Percentiles rank a stretch among this genome's conserved stretches.
These are phyloP conservation scores for Aspergillus pseudotamarii DNA, from an alignment of 2,329 filamentous ascomycete species.

Conservation along the genomic window DNA sequence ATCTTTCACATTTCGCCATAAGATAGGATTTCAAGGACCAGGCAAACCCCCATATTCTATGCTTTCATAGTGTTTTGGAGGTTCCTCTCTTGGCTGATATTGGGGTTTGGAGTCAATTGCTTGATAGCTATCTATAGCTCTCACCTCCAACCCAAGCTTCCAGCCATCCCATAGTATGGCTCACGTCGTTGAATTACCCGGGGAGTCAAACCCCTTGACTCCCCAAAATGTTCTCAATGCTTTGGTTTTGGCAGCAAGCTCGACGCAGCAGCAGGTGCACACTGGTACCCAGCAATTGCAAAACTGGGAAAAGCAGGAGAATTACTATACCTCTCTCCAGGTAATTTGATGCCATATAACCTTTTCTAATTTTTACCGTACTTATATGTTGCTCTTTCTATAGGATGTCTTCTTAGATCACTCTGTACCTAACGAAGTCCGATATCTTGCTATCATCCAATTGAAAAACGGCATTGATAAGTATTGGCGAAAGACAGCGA, in stretches of 20 bases:
- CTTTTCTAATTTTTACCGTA: background rate
- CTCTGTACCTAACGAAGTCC: slow-evolving; percentile 72
- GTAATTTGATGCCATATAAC: slow-evolving; percentile 41
- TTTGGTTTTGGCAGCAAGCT: slow-evolving; percentile 65
- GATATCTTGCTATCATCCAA: slow-evolving; percentile 89
- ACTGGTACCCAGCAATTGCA: slow-evolving; percentile 69
- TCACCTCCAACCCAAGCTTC: slow-evolving; percentile 3
- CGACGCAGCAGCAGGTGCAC: slow-evolving; percentile 66
- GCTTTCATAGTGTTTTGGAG: slow-evolving; percentile 3
- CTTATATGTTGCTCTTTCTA: background rate
- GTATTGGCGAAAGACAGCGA: slow-evolving; percentile 83
- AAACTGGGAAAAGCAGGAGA: slow-evolving; percentile 68
- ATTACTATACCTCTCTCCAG: slow-evolving; percentile 71
- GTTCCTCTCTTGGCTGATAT: slow-evolving; percentile 6
- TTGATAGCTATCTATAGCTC: slow-evolving; percentile 7
- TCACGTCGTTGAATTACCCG: slow-evolving; percentile 75
- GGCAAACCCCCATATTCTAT: slow-evolving; percentile 2
- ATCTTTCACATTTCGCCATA: background rate
- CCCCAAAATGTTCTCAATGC: slow-evolving; percentile 65
- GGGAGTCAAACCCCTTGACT: slow-evolving; percentile 74
- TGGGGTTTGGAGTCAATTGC: slow-evolving; percentile 8
- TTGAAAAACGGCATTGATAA: slow-evolving; percentile 96
- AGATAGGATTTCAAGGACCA: slow-evolving; percentile 4
- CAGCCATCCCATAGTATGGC: slow-evolving; percentile 55
- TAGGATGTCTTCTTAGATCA: slow-evolving; percentile 82